phyloP scores from a whole-genome alignment of 1,284 basidiomycete species.

The Fomitopsis betulina region DNA sequence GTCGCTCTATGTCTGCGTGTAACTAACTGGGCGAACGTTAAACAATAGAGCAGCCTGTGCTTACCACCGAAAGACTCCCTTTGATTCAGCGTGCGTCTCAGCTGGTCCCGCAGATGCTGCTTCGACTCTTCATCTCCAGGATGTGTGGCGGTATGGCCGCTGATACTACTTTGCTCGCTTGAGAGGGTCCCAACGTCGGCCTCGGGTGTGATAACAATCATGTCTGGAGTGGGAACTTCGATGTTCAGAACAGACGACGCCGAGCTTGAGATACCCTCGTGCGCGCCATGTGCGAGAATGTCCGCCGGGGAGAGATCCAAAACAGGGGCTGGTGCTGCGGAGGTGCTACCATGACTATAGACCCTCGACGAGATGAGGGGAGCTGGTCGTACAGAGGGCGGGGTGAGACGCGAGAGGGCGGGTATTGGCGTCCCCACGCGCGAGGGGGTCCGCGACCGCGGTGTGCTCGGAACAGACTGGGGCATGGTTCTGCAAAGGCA shows the following conservation, averaged over 20 bases:
- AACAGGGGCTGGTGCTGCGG: constrained; percentile 17
- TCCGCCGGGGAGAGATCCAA: constrained; percentile 15
- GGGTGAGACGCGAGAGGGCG: constrained; percentile 24
- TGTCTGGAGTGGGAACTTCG: constrained; percentile 54
- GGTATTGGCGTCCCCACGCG: constrained; percentile 28
- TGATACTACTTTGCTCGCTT: constrained; percentile 44
- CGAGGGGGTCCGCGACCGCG: constrained; percentile 26
- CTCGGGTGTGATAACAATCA: constrained; percentile 62
- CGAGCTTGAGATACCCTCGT: constrained; percentile 48
- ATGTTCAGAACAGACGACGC: constrained; percentile 63
- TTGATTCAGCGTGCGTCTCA: constrained; percentile 51
- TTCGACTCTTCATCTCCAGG: constrained; percentile 54
- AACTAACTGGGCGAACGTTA: neutral
- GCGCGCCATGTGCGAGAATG: constrained; percentile 4
- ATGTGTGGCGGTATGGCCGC: constrained; percentile 35
- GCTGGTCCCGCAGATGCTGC: constrained; percentile 60
- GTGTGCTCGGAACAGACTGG: constrained; percentile 20
- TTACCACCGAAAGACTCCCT: constrained; percentile 5
- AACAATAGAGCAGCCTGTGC: neutral
- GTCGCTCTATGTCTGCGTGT: constrained; percentile 7
- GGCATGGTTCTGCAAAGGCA: neutral
- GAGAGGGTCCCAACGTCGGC: constrained; percentile 47
- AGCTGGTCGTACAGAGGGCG: constrained; percentile 26
- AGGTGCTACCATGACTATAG: constrained; percentile 23
- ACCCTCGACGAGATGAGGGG: constrained; percentile 30